Evolutionary conservation across 371 early-diverging fungal genomes (phyloP).

Genomic region (Zopfochytrium polystomum): DNA sequence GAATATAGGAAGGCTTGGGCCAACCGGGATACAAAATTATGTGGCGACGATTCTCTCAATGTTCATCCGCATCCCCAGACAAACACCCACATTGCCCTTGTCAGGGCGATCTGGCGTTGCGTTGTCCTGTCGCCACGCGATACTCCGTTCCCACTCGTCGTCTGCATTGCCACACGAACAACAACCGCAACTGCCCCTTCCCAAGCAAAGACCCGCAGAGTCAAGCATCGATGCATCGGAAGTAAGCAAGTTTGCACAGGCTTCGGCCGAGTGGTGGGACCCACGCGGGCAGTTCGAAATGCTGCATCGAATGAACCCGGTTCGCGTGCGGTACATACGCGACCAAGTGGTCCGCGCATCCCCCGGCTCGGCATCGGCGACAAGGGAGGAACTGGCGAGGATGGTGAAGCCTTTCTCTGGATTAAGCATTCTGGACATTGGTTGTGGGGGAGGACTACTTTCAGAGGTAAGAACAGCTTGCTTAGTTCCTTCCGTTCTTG

Average conservation of each 20-base stretch:
- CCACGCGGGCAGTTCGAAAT: constrained; percentile 81
- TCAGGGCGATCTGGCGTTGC: too few species aligned
- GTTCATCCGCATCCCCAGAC: too few species aligned
- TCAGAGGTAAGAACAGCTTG: constrained; percentile 62
- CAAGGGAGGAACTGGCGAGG: neutral
- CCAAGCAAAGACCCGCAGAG: neutral
- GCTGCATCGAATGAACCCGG: constrained; percentile 87
- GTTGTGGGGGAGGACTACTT: constrained; percentile 92
- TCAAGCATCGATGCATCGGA: constrained; percentile 69
- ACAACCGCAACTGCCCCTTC: neutral
- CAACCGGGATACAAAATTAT: too few species aligned
- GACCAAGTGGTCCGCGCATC: constrained; percentile 29
- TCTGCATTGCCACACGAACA: too few species aligned
- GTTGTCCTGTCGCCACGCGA: too few species aligned
- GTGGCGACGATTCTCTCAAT: too few species aligned
- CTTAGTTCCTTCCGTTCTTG: too few species aligned
- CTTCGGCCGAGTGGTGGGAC: constrained; percentile 89
- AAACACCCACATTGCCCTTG: too few species aligned
- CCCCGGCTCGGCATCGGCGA: neutral
- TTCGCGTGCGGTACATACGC: constrained; percentile 77
- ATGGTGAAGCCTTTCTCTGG: constrained; percentile 61
- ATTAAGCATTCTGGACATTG: constrained; percentile 78
- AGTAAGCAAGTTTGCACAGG: constrained; percentile 74
- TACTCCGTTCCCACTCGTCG: too few species aligned
- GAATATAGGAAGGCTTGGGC: too few species aligned